Evolutionary conservation across 2,329 filamentous ascomycete species (phyloP).

Genomic region (Penicillium glabrum): DNA sequence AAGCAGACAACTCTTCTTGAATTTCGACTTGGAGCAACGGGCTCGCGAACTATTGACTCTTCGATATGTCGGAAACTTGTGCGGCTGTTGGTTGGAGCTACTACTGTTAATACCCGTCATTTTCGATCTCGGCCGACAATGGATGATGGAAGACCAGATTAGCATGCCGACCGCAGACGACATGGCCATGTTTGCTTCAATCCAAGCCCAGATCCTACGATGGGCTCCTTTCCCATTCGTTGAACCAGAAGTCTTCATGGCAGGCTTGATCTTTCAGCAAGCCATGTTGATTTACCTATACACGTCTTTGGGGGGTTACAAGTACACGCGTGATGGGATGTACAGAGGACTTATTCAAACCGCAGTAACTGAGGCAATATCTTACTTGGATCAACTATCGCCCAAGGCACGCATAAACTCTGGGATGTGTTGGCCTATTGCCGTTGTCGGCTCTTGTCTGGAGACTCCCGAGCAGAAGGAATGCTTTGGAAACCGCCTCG

Average conservation of each 20-base stretch:
- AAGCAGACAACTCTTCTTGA: constrained; percentile 30
- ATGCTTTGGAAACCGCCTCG: constrained; percentile 30
- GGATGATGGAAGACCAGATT: constrained; percentile 29
- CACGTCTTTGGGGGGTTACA: constrained; percentile 24
- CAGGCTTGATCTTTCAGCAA: constrained; percentile 48
- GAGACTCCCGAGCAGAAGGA: constrained; percentile 20
- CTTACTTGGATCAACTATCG: constrained; percentile 24
- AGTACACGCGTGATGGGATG: constrained; percentile 25
- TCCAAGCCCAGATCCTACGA: constrained; percentile 44
- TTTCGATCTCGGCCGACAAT: constrained; percentile 35
- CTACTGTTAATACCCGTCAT: constrained; percentile 32
- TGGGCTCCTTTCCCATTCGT: constrained; percentile 41
- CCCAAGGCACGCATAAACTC: constrained; percentile 34
- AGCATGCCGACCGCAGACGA: constrained; percentile 39
- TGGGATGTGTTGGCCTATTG: constrained; percentile 35
- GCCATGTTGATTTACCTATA: constrained; percentile 48
- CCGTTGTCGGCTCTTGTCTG: constrained; percentile 31
- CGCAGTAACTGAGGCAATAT: constrained; percentile 27
- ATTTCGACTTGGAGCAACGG: constrained; percentile 47
- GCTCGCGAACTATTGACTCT: constrained; percentile 26
- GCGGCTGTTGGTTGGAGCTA: constrained; percentile 33
- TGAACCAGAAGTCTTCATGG: constrained; percentile 39
- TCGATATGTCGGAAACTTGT: constrained; percentile 32
- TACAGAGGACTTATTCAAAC: constrained; percentile 26
- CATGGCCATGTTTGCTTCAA: constrained; percentile 45